Evolutionary conservation across 1,284 basidiomycete genomes (phyloP), one percentile per base, ranked within the genome.

Genomic region (Fomitopsis schrenkii): DNA sequence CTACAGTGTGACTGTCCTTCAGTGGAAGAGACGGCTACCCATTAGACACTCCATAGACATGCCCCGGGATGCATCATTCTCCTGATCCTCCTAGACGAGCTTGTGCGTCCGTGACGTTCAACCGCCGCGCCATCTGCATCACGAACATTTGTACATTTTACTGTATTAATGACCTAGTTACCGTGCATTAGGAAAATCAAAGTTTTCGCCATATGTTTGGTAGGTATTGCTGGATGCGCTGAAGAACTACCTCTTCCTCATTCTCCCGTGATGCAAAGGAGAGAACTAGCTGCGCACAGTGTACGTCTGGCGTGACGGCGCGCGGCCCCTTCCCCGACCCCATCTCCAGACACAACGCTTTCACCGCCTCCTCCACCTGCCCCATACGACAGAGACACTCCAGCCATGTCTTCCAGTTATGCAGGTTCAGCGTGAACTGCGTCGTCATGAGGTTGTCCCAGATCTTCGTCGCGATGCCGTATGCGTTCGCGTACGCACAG

Each of bases 1-100:
- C 26, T 61, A 14, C 63, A 91, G 88, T 97, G 94, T 72, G 91
- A 95, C 73, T 97, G 94, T 70, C 92, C 93, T 36, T 84, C 90
- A 3, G 94, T 96, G 53, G 93, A 95, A 74, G 93, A 95, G 69
- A 71, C 83, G 38, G 73, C 71, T 42, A 60, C 66, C 38, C 65
- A 68, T 41, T 67, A 54, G 52, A 54, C 10, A 54, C 66, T 28
- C 61, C 62, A 61, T 63, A 64, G 61, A 64, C 55, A 63, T 55
- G 30, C 26, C 35, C 35, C 35, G 22, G 52, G 52, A 26, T 36
- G 59, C 55, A 67, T 62, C 54, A 59, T 55, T 64, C 63, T 64
- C 58, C 68, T 67, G 68, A 71, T 61, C 68, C 68, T 67, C 64
- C 65, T 71, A 70, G 70, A 73, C 65, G 66, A 14, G 59, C 62